These are phyloP conservation scores for Boletus sp. DNA, from an alignment of 1,284 basidiomycete genomes.

Conservation along the genomic window DNA sequence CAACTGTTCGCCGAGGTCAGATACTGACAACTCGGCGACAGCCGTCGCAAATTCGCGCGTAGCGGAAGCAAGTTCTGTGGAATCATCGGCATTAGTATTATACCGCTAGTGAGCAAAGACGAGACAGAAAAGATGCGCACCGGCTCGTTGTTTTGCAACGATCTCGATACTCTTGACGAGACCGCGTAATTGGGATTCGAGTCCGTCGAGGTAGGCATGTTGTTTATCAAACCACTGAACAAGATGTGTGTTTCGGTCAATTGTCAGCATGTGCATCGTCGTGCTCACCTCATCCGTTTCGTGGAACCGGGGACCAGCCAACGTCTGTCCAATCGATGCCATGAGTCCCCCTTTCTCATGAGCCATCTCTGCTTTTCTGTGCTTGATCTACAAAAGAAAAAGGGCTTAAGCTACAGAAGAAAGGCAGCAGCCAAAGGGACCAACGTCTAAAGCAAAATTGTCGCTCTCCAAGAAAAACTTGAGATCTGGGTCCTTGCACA, in stretches of 20 bases:
- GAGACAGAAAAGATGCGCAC: slow-evolving; percentile 36
- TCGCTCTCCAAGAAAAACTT: slow-evolving; percentile 88
- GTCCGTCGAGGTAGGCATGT: slow-evolving; percentile 80
- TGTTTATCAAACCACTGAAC: slow-evolving; percentile 90
- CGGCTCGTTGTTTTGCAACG: slow-evolving; percentile 77
- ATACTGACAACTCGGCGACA: slow-evolving; percentile 63
- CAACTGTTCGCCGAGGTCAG: slow-evolving; percentile 75
- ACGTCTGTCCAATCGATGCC: slow-evolving; percentile 73
- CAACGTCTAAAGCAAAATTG: slow-evolving; percentile 79
- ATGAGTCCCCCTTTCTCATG: slow-evolving; percentile 77
- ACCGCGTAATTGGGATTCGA: slow-evolving; percentile 86
- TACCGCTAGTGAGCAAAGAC: not conserved
- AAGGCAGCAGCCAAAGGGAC: slow-evolving; percentile 10
- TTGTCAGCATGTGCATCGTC: not conserved
- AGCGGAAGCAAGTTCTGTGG: slow-evolving; percentile 62
- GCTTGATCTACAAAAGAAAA: slow-evolving; percentile 67
- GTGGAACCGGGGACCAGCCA: slow-evolving; percentile 82
- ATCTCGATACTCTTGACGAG: slow-evolving; percentile 83
- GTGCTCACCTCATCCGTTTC: slow-evolving; percentile 84
- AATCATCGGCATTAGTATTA: not conserved
- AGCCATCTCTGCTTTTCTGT: slow-evolving; percentile 73
- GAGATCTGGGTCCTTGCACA: slow-evolving; percentile 82
- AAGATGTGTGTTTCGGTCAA: not conserved
- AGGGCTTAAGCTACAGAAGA: not conserved
- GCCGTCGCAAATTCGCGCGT: slow-evolving; percentile 74